Percentiles rank a stretch among this genome's conserved stretches.
Evolutionary conservation across 805 yeast species (phyloP).

Genomic region (Nakazawaea peltata): DNA sequence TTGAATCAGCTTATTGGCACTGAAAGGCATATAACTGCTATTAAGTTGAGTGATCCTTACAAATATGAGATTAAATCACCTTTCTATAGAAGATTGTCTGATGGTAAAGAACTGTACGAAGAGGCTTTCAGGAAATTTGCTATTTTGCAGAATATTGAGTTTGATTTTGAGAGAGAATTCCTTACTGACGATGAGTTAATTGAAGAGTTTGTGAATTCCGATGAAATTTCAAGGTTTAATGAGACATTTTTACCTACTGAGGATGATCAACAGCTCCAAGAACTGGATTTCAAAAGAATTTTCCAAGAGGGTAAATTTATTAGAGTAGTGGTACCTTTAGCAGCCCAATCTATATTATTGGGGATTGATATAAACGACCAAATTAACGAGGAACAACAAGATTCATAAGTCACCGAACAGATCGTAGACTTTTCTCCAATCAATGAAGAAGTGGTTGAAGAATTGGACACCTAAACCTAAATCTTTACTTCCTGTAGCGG

Average conservation of each 20-base stretch:
- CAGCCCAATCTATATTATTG: slow-evolving; percentile 23
- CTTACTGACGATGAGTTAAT: slow-evolving; percentile 12
- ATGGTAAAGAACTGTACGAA: slow-evolving; percentile 13
- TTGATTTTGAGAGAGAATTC: slow-evolving; percentile 21
- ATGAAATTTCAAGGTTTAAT: slow-evolving; percentile 18
- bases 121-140: slow-evolving; percentile 24
- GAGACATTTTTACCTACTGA: slow-evolving; percentile 8
- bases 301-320: slow-evolving; percentile 19
- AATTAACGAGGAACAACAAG: neutral
- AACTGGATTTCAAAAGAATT: slow-evolving; percentile 13
- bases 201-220: slow-evolving; percentile 21
- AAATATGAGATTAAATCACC: slow-evolving; percentile 27
- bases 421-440: slow-evolving; percentile 58
- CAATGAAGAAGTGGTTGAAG: slow-evolving; percentile 59
- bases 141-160: slow-evolving; percentile 26
- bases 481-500: slow-evolving; percentile 71
- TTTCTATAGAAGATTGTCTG: slow-evolving; percentile 14
- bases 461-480: slow-evolving; percentile 66
- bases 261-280: slow-evolving; percentile 9
- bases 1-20: slow-evolving; percentile 15
- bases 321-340: slow-evolving; percentile 24
- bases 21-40: slow-evolving; percentile 12
- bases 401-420: slow-evolving; percentile 23
- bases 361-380: slow-evolving; percentile 4
- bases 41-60: slow-evolving; percentile 19